Conservation (phyloP, 2,329 filamentous ascomycete genomes). For the Dichotomopilus funicola region DNA sequence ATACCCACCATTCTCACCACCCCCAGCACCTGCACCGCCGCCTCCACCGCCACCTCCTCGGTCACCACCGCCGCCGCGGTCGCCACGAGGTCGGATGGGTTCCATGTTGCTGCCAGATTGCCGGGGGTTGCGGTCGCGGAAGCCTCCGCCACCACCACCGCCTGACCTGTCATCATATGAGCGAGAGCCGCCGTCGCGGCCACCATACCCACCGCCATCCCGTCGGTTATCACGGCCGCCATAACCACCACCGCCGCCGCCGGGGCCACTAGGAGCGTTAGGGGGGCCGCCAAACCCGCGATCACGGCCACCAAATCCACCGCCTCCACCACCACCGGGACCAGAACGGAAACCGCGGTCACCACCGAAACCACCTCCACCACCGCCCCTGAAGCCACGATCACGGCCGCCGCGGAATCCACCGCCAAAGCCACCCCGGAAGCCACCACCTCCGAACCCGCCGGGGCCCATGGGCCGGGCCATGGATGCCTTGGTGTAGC, state of each 20-base stretch:
- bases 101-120: conserved; percentile 39
- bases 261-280: conserved; percentile 48
- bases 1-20: conserved; percentile 27
- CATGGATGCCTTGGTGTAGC: conserved; percentile 78
- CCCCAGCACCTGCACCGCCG: conserved; percentile 33
- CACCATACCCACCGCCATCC: conserved; percentile 39
- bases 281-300: conserved; percentile 53
- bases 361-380: conserved; percentile 35
- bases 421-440: conserved; percentile 38
- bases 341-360: conserved; percentile 11
- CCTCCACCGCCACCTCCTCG: conserved; percentile 29
- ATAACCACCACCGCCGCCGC: conserved; percentile 36
- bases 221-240: conserved; percentile 42
- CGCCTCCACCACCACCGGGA: conserved; percentile 29
- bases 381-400: conserved; percentile 37
- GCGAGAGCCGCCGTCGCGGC: conserved; percentile 33
- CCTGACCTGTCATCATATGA: conserved; percentile 41
- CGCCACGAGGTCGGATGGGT: conserved; percentile 32
- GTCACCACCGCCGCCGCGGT: conserved; percentile 33
- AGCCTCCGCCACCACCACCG: conserved; percentile 34
- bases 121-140: conserved; percentile 44
- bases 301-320: conserved; percentile 39
- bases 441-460: conserved; percentile 51
- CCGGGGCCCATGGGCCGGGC: conserved; percentile 63
- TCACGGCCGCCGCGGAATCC: conserved; percentile 25